These are phyloP conservation scores for Dissophora globulifera DNA, from an alignment of 192 early-diverging fungal species.

Conservation along the genomic window DNA sequence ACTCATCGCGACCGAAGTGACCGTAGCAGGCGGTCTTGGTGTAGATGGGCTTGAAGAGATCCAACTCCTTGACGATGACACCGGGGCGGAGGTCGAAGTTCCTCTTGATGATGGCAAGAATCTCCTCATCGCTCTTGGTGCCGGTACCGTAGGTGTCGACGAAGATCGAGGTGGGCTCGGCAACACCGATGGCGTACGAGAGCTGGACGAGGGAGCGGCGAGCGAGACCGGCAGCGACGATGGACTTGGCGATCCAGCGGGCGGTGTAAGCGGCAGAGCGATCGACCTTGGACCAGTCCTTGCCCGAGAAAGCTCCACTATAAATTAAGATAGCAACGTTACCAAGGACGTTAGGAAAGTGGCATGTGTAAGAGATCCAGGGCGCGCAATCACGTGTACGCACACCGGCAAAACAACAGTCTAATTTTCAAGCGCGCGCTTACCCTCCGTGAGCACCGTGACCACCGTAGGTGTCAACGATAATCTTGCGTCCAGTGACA, in stretches of 20 bases:
- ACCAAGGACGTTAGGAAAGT: too few species aligned
- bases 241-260: constrained; percentile 98
- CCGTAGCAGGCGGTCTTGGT: constrained; percentile 96
- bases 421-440: neutral
- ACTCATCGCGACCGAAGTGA: constrained; percentile 90
- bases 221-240: constrained; percentile 92
- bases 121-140: constrained; percentile 87
- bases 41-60: constrained; percentile 99
- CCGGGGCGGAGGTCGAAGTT: constrained; percentile 99
- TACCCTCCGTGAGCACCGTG: constrained; percentile 87
- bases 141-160: constrained; percentile 98
- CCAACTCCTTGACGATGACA: constrained; percentile 97
- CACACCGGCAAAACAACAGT: neutral
- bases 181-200: constrained; percentile 98
- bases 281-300: constrained; percentile 99
- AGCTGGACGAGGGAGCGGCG: constrained; percentile 95
- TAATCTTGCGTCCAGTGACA: constrained; percentile 93
- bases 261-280: constrained; percentile 96
- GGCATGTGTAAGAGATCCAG: neutral
- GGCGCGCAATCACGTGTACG: neutral
- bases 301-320: constrained; percentile 99
- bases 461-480: constrained; percentile 88
- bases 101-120: constrained; percentile 93
- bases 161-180: constrained; percentile 96
- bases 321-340: too few species aligned